Evolutionary conservation across 2,329 filamentous ascomycete species (phyloP).

Genomic region (Ophiostoma pallidulum): DNA sequence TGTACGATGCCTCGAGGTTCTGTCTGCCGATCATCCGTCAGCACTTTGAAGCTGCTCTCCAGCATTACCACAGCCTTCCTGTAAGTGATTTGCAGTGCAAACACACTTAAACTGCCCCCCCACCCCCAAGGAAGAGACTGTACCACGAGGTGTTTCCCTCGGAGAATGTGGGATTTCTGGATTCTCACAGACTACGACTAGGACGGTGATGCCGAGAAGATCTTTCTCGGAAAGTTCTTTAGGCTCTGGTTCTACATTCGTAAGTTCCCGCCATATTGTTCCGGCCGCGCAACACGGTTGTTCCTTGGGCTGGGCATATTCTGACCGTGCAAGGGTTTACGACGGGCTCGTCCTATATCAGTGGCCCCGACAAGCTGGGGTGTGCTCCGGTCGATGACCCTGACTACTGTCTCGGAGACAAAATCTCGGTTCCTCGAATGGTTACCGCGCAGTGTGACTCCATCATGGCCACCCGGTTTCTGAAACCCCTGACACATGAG

Average conservation of each 20-base stretch:
- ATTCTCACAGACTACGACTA: too few relatives aligned
- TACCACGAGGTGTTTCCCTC: too few relatives aligned
- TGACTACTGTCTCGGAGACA: slow-evolving; percentile 28
- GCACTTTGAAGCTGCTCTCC: slow-evolving; percentile 16
- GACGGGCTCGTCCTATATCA: slow-evolving; percentile 34
- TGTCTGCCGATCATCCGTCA: slow-evolving; percentile 8
- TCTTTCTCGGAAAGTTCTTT: slow-evolving; percentile 33
- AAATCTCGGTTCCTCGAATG: slow-evolving; percentile 34
- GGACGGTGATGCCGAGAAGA: slow-evolving; percentile 22
- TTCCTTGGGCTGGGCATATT: too few relatives aligned
- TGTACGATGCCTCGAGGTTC: slow-evolving; percentile 20
- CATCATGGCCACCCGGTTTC: slow-evolving; percentile 29
- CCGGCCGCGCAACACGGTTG: too few relatives aligned
- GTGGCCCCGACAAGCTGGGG: slow-evolving; percentile 31
- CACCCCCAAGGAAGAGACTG: too few relatives aligned
- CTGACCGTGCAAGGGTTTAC: too few relatives aligned
- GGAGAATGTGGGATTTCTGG: too few relatives aligned
- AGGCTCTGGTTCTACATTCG: slow-evolving; percentile 38
- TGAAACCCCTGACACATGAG: slow-evolving; percentile 25
- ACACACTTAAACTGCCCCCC: too few relatives aligned
- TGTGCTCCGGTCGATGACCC: slow-evolving; percentile 29
- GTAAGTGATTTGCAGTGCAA: too few relatives aligned
- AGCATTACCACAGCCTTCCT: slow-evolving; percentile 18
- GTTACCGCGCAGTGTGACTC: slow-evolving; percentile 37
- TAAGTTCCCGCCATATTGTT: too few relatives aligned